A percentile compares a stretch with the other conserved stretches of the same genome.
Conservation (phyloP, 2,329 filamentous ascomycete genomes). For the Fusarium nelsonii region DNA sequence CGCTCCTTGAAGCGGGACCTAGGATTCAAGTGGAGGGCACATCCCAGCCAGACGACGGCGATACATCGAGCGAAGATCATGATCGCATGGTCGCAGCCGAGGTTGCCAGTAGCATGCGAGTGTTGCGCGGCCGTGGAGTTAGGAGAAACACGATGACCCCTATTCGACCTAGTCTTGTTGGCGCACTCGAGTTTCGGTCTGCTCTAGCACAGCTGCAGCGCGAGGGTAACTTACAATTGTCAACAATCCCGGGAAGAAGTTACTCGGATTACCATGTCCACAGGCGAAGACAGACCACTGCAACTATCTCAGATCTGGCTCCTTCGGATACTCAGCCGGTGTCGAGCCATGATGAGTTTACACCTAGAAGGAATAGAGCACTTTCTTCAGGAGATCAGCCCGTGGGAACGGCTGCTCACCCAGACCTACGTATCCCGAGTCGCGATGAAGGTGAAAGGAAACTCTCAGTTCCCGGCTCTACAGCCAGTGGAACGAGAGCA, state of each 20-base stretch:
- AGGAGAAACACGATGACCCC: conserved; percentile 82
- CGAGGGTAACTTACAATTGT: conserved; percentile 79
- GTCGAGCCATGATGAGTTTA: conserved; percentile 11
- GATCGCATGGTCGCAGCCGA: conserved; percentile 80
- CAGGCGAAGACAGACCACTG: conserved; percentile 48
- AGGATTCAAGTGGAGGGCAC: conserved; percentile 62
- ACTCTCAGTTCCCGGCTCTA: conserved; percentile 37
- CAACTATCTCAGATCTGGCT: conserved; percentile 38
- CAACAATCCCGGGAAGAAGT: conserved; percentile 75
- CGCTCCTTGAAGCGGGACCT: conserved; percentile 59
- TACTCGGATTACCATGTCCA: conserved; percentile 54
- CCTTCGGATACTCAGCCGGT: conserved; percentile 24
- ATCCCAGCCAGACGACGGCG: conserved; percentile 58
- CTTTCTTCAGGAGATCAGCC: conserved; percentile 61
- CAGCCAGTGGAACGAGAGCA: conserved; percentile 41
- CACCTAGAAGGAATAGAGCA: conserved; percentile 53
- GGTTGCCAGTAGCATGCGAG: conserved; percentile 91
- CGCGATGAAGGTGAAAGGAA: conserved; percentile 40
- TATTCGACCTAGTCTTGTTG: conserved; percentile 92
- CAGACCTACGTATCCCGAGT: conserved; percentile 37
- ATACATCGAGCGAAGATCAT: conserved; percentile 65
- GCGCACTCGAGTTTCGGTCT: conserved; percentile 92
- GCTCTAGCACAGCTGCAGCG: conserved; percentile 88
- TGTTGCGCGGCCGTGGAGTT: conserved; percentile 75
- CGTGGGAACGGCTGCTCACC: conserved; percentile 21